Evolutionary conservation across 495 filamentous ascomycete genomes (phyloP).

Genomic region (Trypethelium eluteriae): DNA sequence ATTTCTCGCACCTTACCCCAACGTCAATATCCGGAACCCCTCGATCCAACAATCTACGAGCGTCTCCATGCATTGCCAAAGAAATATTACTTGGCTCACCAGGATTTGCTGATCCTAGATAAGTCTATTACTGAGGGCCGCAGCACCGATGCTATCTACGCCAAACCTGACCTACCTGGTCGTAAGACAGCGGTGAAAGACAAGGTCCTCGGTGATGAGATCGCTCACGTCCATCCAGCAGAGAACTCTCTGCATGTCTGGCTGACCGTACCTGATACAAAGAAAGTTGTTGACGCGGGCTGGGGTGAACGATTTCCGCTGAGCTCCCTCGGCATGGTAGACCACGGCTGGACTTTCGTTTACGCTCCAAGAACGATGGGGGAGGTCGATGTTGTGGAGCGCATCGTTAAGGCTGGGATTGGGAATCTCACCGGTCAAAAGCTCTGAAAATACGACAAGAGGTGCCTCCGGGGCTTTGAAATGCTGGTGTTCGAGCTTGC

Average conservation of each 20-base stretch:
- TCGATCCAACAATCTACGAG: not conserved
- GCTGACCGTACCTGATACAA: constrained; percentile 71
- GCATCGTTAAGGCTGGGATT: constrained; percentile 56
- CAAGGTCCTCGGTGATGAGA: constrained; percentile 47
- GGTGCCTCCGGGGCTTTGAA: not conserved
- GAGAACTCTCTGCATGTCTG: constrained; percentile 72
- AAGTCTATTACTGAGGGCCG: constrained; percentile 4
- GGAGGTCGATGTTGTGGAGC: constrained; percentile 60
- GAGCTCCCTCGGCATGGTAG: constrained; percentile 57
- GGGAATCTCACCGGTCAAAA: constrained; percentile 18
- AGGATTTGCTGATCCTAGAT: constrained; percentile 1
- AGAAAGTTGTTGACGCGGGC: constrained; percentile 64
- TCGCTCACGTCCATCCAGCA: constrained; percentile 68
- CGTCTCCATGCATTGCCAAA: not conserved
- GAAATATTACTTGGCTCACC: not conserved
- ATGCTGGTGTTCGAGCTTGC: not conserved
- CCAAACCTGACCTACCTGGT: not conserved
- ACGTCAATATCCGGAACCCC: not conserved
- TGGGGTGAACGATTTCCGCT: constrained; percentile 90
- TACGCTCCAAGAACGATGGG: constrained; percentile 69
- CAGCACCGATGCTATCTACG: constrained; percentile 8
- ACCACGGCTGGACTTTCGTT: constrained; percentile 66
- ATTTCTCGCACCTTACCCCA: not conserved
- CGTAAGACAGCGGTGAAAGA: not conserved
- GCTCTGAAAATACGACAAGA: not conserved